phyloP scores from a whole-genome alignment of 768 basidiomycete genomes.

The Psilocybe cubensis region DNA sequence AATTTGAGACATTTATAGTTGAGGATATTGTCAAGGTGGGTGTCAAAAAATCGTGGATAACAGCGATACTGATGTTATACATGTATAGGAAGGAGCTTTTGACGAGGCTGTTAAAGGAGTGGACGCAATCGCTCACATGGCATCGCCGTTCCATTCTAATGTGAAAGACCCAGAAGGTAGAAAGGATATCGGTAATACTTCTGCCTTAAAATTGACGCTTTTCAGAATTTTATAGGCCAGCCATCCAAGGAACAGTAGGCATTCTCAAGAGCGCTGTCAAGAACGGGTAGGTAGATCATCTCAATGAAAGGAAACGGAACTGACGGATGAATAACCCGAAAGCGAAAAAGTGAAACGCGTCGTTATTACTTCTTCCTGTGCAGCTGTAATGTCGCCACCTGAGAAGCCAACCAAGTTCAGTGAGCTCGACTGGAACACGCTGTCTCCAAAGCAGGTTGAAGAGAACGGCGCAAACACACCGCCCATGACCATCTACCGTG shows the following conservation, averaged over 20 bases:
- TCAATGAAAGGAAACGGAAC: neutral
- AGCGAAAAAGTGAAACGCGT: conserved; percentile 63
- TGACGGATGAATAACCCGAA: neutral
- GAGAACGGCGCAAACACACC: conserved; percentile 45
- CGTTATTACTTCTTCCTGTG: conserved; percentile 68
- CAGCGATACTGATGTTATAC: too few species aligned
- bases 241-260: conserved; percentile 72
- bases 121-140: conserved; percentile 71
- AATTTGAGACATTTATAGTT: conserved; percentile 67
- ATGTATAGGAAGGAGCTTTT: conserved; percentile 73
- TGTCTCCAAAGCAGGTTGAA: conserved; percentile 44
- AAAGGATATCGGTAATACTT: neutral
- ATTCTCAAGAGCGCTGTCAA: conserved; percentile 66
- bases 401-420: conserved; percentile 35
- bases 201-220: neutral
- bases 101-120: conserved; percentile 81
- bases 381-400: conserved; percentile 40
- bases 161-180: conserved; percentile 46
- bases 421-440: conserved; percentile 70
- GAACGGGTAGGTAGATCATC: conserved; percentile 40
- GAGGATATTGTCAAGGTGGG: conserved; percentile 63
- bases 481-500: conserved; percentile 45
- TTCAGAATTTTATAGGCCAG: conserved; percentile 69
- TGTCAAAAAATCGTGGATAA: too few species aligned
- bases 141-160: conserved; percentile 60